Base-by-base conservation (phyloP, 257 asterid genomes). In the Leptodermis oblonga region DNA sequence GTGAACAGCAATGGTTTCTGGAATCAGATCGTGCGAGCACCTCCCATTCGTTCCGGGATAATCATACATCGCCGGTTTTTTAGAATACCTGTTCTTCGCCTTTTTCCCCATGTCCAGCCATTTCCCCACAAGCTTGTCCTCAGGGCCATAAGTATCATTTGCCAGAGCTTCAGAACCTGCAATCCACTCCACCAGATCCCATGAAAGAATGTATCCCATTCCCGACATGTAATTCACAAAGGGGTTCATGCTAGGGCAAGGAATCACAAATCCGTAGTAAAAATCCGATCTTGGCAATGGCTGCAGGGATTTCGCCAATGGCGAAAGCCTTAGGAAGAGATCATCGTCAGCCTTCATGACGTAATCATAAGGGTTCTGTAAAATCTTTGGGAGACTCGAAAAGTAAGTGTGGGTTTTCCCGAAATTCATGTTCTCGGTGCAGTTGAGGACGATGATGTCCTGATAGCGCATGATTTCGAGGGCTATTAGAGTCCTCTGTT, bases 291-390 rank as follows among this genome's bases (percentile, higher is more conserved):
- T 82, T 4, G 97, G 89, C 42, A 85, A 9, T 7, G 85, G 69
- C 51, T 69, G 26, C 13, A 90, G 82, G 14, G 95, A 88, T 65
- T 62, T 39, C 7, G 92, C 86, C 71, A 86, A 52, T 0, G 86
- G 87, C 30, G 71, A 73, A 0, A 88, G 79, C 78, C 97, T 68
- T 67, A 90, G 31, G 78, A 72, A 88, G n/a, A 84, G 85, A 70
- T 88, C 97, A 33, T 90, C 97, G 49, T 90, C 96, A 0, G 95
- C 88, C 79, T 90, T 90, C 97, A 90, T 88, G 63, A 90, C 83
- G 37, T 90, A 88, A 82, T 88, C 86, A 22, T 90, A 90, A 20
- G 55, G 76, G 22, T 65, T 67, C 0, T 73, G 30, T 31, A 86
- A 82, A 18, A 82, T 79, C 49, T 13, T 74, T 3, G 92, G 92